Conservation (phyloP, 75 land plant genomes). For the Sequoiadendron giganteum region DNA sequence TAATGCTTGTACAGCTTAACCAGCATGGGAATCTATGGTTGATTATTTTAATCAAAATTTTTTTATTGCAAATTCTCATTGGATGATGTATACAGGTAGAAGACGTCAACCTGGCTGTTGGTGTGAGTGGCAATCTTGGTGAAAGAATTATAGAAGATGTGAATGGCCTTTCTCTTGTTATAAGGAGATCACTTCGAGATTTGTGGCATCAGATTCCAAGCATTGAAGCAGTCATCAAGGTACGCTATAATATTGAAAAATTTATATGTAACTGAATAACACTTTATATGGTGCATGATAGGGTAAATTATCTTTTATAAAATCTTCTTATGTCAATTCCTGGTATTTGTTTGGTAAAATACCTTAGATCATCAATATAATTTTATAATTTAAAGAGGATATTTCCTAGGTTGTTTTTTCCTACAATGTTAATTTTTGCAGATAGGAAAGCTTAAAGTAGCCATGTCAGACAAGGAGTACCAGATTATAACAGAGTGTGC, state of each 20-base stretch:
- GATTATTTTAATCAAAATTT: background rate
- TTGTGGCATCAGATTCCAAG: conserved; percentile 82
- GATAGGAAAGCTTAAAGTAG: conserved; percentile 82
- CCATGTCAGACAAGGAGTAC: conserved; percentile 85
- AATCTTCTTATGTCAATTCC: background rate
- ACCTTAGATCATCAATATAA: background rate
- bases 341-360: background rate
- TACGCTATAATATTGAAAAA: conserved; percentile 13
- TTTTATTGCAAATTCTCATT: background rate
- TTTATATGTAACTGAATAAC: conserved; percentile 7
- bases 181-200: conserved; percentile 84
- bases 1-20: background rate
- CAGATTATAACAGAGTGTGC: conserved; percentile 90
- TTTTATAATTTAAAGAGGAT: background rate
- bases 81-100: conserved; percentile 49
- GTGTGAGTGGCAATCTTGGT: conserved; percentile 56
- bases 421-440: conserved; percentile 27
- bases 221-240: conserved; percentile 66
- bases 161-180: conserved; percentile 65
- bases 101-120: conserved; percentile 79
- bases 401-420: background rate
- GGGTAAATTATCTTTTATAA: background rate
- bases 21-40: background rate
- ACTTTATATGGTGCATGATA: background rate
- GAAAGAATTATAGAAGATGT: conserved; percentile 85